Conservation (phyloP, 2,329 filamentous ascomycete genomes). For the Scortechinia acanthostroma region DNA sequence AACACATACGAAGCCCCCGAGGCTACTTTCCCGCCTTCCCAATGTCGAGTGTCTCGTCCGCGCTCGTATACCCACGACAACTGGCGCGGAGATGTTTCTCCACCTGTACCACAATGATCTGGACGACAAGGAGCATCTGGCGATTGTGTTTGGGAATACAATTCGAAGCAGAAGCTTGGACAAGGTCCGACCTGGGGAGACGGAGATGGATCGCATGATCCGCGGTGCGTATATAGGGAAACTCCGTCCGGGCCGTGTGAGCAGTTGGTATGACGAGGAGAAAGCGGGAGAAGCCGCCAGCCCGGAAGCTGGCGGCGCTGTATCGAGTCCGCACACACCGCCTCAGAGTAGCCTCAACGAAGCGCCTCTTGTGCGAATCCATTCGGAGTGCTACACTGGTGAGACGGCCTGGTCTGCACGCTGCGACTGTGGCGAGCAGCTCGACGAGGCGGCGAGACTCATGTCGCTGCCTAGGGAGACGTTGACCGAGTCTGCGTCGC, state of each 20-base stretch:
- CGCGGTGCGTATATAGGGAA: conserved; percentile 67
- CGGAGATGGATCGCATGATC: conserved; percentile 64
- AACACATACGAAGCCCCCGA: conserved; percentile 32
- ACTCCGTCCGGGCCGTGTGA: conserved; percentile 59
- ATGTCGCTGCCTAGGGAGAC: conserved; percentile 46
- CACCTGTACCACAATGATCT: conserved; percentile 67
- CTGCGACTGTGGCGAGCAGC: conserved; percentile 70
- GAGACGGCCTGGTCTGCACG: conserved; percentile 73
- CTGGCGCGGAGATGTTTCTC: conserved; percentile 69
- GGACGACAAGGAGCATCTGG: conserved; percentile 69
- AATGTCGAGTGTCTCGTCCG: conserved; percentile 67
- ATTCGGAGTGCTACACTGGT: conserved; percentile 72
- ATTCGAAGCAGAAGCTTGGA: conserved; percentile 51
- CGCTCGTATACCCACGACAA: conserved; percentile 67
- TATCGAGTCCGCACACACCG: not conserved
- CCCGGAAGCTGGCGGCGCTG: not conserved
- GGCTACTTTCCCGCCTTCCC: conserved; percentile 49
- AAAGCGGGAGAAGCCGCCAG: conserved; percentile 6
- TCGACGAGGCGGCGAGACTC: conserved; percentile 68
- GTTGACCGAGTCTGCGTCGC: not conserved
- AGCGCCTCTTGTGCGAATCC: conserved; percentile 59
- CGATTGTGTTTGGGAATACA: conserved; percentile 66
- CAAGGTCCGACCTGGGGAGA: conserved; percentile 43
- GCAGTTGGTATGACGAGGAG: conserved; percentile 12
- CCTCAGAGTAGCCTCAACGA: conserved; percentile 1